Conservation (phyloP, 2,329 filamentous ascomycete genomes). For the Scedosporium minutisporum region DNA sequence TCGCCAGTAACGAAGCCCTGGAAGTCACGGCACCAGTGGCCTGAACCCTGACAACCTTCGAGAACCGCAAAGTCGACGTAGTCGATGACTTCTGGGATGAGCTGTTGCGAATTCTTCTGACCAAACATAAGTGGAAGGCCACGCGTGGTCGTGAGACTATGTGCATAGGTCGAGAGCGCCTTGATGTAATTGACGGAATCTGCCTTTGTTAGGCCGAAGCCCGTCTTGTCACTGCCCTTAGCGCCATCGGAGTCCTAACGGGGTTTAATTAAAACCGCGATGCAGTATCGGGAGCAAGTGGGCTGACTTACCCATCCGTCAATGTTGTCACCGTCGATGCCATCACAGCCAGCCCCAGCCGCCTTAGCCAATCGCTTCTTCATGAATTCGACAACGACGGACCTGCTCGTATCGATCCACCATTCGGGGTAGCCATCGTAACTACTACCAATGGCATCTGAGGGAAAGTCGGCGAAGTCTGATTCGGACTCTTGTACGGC, state of each 20-base stretch:
- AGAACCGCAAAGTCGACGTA: constrained; percentile 24
- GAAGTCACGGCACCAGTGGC: constrained; percentile 20
- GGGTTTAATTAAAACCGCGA: too few relatives aligned
- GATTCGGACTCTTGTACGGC: constrained; percentile 14
- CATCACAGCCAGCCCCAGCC: constrained; percentile 20
- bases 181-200: too few relatives aligned
- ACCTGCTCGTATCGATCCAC: constrained; percentile 19
- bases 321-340: constrained; percentile 24
- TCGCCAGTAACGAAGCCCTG: constrained; percentile 15
- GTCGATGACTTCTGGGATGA: constrained; percentile 15
- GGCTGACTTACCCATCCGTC: constrained; percentile 18
- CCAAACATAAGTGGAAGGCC: constrained; percentile 18
- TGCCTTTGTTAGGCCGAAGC: constrained; percentile 18
- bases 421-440: constrained; percentile 18
- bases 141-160: constrained; percentile 16
- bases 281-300: not conserved
- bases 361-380: constrained; percentile 20
- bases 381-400: constrained; percentile 18
- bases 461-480: constrained; percentile 14
- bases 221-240: constrained; percentile 13
- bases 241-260: not conserved
- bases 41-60: constrained; percentile 19
- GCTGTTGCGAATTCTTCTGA: constrained; percentile 22
- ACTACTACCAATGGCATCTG: constrained; percentile 14
- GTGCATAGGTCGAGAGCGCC: too few relatives aligned